phyloP scores from a whole-genome alignment of 2,329 filamentous ascomycete species.

The Fusarium nodosum region DNA sequence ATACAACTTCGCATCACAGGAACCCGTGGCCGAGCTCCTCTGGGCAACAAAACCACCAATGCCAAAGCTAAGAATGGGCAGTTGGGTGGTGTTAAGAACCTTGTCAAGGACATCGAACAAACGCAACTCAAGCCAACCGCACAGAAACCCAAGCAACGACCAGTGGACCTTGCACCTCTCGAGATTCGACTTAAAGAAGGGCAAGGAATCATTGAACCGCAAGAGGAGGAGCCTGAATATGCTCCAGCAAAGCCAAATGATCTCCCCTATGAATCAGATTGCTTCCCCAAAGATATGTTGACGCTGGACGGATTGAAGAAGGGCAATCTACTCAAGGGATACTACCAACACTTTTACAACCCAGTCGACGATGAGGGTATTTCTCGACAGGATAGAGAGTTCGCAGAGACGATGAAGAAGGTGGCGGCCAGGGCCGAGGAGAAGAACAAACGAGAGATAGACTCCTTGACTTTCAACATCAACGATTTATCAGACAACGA shows the following conservation, averaged over 20 bases:
- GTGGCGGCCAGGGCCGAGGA: slow-evolving; percentile 72
- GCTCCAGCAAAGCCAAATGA: slow-evolving; percentile 80
- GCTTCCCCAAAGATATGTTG: slow-evolving; percentile 70
- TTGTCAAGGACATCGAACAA: slow-evolving; percentile 72
- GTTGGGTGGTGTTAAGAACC: slow-evolving; percentile 73
- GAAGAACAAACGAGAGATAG: slow-evolving; percentile 75
- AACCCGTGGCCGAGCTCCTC: slow-evolving; percentile 77
- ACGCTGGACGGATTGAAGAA: slow-evolving; percentile 70
- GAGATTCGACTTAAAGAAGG: slow-evolving; percentile 75
- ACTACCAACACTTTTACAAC: slow-evolving; percentile 71
- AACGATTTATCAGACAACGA: slow-evolving; percentile 61
- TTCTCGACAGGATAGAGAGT: slow-evolving; percentile 71
- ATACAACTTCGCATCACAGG: slow-evolving; percentile 40
- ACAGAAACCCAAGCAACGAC: slow-evolving; percentile 71
- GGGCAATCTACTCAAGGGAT: slow-evolving; percentile 72
- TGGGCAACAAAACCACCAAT: slow-evolving; percentile 97
- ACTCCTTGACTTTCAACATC: slow-evolving; percentile 72
- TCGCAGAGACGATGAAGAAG: slow-evolving; percentile 66
- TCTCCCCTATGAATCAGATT: slow-evolving; percentile 77
- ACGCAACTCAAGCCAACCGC: slow-evolving; percentile 71
- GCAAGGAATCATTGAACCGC: slow-evolving; percentile 53
- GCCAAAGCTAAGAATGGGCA: slow-evolving; percentile 81
- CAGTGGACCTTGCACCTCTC: slow-evolving; percentile 65
- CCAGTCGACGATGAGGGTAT: slow-evolving; percentile 77
- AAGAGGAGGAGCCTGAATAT: slow-evolving; percentile 85